Conservation (phyloP, 2,329 filamentous ascomycete species). For the Pseudohalonectria lignicola region DNA sequence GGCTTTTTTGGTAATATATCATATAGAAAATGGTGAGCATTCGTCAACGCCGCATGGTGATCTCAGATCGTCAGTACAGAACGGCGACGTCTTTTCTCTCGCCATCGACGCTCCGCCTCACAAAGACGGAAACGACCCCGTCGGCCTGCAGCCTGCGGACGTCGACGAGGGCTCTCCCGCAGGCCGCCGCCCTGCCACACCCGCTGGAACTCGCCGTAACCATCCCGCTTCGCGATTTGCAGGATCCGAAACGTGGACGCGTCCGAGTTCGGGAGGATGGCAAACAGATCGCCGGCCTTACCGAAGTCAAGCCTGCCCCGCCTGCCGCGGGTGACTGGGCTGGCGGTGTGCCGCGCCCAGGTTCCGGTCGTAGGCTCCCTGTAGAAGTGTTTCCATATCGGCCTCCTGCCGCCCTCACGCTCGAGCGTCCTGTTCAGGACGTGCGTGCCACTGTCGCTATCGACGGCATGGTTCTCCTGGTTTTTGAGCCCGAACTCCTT, state of each 20-base stretch:
- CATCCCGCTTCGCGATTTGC: conserved; percentile 14
- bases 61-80: too few relatives aligned
- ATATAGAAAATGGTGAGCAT: too few relatives aligned
- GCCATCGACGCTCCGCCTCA: conserved; percentile 10
- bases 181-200: conserved; percentile 23
- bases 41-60: too few relatives aligned
- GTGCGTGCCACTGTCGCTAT: conserved; percentile 29
- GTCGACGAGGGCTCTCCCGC: conserved; percentile 28
- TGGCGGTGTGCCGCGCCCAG: conserved; percentile 21
- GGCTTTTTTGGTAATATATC: too few relatives aligned
- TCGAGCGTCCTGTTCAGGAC: conserved; percentile 31
- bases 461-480: conserved; percentile 31
- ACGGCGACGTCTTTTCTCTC: conserved; percentile 18
- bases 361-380: conserved; percentile 10
- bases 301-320: conserved; percentile 24
- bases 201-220: conserved; percentile 20
- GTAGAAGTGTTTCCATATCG: conserved; percentile 1
- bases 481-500: conserved; percentile 27
- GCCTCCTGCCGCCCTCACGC: background rate
- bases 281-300: conserved; percentile 21
- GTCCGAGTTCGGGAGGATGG: conserved; percentile 23
- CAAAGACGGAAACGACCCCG: conserved; percentile 23
- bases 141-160: conserved; percentile 21
- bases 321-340: conserved; percentile 17
- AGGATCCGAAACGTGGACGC: conserved; percentile 18